Percentiles rank a stretch among this genome's conserved stretches.
These are phyloP conservation scores for Tulasnella sp. DNA, from an alignment of 768 basidiomycete species.

Conservation along the genomic window DNA sequence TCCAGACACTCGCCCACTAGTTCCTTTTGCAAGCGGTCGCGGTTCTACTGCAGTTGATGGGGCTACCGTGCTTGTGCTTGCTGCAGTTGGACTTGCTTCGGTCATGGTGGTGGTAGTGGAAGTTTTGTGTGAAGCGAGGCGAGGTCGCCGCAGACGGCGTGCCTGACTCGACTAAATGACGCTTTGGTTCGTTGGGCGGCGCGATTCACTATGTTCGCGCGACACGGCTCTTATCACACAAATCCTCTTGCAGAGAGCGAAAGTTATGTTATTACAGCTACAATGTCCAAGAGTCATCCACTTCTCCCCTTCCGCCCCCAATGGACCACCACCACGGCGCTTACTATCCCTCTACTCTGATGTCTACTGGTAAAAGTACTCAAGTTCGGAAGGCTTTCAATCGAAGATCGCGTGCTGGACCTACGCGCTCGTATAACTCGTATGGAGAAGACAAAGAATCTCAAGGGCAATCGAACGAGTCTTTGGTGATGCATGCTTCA, in stretches of 20 bases:
- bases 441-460: too few relatives aligned
- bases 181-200: background rate
- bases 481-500: too few relatives aligned
- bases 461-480: too few relatives aligned
- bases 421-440: too few relatives aligned
- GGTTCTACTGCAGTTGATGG: slow-evolving; percentile 14
- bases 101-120: background rate
- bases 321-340: too few relatives aligned
- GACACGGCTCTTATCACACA: too few relatives aligned
- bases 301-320: slow-evolving; percentile 54
- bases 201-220: too few relatives aligned
- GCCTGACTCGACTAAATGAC: background rate
- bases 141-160: background rate
- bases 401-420: too few relatives aligned
- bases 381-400: too few relatives aligned
- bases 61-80: background rate
- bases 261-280: slow-evolving; percentile 42
- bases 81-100: background rate
- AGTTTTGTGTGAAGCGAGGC: slow-evolving; percentile 4
- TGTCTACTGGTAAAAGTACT: too few relatives aligned
- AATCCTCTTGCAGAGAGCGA: too few relatives aligned
- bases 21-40: slow-evolving; percentile 24
- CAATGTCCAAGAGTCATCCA: slow-evolving; percentile 75
- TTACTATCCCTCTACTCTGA: too few relatives aligned
- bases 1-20: slow-evolving; percentile 35